phyloP scores from a whole-genome alignment of 768 basidiomycete genomes.

The Termitomyces sp. region DNA sequence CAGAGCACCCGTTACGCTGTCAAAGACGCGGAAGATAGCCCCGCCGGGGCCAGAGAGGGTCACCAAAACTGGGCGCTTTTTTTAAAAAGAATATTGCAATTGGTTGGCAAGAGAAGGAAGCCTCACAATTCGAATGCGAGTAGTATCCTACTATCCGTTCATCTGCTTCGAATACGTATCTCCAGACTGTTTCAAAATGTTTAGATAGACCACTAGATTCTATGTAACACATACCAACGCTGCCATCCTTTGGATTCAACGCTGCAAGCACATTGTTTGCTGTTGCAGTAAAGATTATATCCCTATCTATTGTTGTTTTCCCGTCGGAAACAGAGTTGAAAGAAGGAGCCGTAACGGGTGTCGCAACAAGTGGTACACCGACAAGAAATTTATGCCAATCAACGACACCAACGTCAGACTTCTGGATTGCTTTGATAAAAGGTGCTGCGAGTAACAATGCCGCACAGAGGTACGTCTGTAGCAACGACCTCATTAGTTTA shows the following conservation, averaged over 20 bases:
- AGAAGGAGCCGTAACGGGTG: constrained; percentile 48
- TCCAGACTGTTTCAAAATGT: constrained; percentile 49
- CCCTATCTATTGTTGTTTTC: constrained; percentile 13
- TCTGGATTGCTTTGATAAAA: constrained; percentile 46
- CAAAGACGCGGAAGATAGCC: constrained; percentile 63
- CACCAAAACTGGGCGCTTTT: constrained; percentile 48
- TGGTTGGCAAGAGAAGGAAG: neutral
- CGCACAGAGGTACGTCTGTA: constrained; percentile 2
- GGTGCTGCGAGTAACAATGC: constrained; percentile 5
- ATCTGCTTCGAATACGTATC: constrained; percentile 65
- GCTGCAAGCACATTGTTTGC: constrained; percentile 75
- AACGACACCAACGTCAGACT: constrained; percentile 73
- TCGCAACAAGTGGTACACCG: constrained; percentile 61
- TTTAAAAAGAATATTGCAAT: neutral
- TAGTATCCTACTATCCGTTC: constrained; percentile 68
- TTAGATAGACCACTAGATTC: neutral
- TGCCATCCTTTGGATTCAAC: constrained; percentile 61
- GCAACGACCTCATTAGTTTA: constrained; percentile 11
- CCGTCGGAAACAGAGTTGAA: constrained; percentile 26
- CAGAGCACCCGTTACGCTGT: constrained; percentile 51
- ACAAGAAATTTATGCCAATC: constrained; percentile 85
- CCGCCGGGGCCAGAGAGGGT: constrained; percentile 75
- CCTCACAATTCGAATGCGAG: constrained; percentile 50
- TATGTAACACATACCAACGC: constrained; percentile 51
- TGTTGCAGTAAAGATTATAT: constrained; percentile 64